Conservation (phyloP, 2,329 filamentous ascomycete species). For the Fusarium staphyleae region DNA sequence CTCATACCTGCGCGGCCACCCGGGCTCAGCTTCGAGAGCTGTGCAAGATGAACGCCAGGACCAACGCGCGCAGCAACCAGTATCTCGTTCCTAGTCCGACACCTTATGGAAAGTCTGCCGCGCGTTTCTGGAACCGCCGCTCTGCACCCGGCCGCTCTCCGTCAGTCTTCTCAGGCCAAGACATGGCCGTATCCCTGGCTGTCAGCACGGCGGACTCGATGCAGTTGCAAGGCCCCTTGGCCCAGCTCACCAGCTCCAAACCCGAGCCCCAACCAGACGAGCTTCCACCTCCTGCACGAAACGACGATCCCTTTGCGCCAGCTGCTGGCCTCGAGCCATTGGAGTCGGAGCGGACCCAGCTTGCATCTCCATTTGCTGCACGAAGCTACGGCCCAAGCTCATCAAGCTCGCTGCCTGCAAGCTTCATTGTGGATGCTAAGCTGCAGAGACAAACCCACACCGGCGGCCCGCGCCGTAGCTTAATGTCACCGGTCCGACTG, state of each 20-base stretch:
- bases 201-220: conserved; percentile 70
- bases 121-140: conserved; percentile 58
- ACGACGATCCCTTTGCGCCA: conserved; percentile 3
- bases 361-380: conserved; percentile 63
- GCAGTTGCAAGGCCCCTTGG: conserved; percentile 67
- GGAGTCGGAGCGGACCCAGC: conserved; percentile 45
- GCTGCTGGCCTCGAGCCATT: conserved; percentile 30
- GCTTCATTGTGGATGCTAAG: conserved; percentile 44
- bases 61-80: conserved; percentile 52
- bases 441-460: conserved; percentile 56
- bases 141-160: conserved; percentile 55
- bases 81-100: conserved; percentile 63
- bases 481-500: conserved; percentile 63
- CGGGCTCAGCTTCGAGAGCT: conserved; percentile 68
- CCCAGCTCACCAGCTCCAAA: conserved; percentile 61
- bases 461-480: conserved; percentile 56
- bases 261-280: conserved; percentile 32
- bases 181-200: conserved; percentile 69
- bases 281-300: conserved; percentile 31
- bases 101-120: conserved; percentile 60
- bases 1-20: conserved; percentile 69
- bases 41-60: conserved; percentile 62
- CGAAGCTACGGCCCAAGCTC: conserved; percentile 69
- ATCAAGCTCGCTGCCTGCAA: conserved; percentile 56
- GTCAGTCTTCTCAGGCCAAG: conserved; percentile 64